Evolutionary conservation across 1,284 basidiomycete genomes (phyloP), one percentile per base, ranked within the genome.

Genomic region (Phylloboletellus chloephorus): DNA sequence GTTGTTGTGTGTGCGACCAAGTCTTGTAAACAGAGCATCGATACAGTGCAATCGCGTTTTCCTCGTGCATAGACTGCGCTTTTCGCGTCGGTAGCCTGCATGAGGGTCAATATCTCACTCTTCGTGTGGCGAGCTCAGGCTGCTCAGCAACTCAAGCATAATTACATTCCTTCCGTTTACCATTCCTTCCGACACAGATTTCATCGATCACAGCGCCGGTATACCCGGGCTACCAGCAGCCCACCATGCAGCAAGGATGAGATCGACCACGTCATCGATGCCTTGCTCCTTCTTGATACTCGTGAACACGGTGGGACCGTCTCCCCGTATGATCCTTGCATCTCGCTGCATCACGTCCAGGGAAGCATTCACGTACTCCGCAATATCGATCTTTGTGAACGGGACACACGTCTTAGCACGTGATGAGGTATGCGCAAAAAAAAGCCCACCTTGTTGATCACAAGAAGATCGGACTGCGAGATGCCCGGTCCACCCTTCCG

Each of bases 401-500:
- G 9, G 23, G 17, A 36, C 37, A 21, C 20, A 20, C 17, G 6
- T 31, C n/a, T 30, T n/a, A 35, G 17, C 35, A 37, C 12, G 26
- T 21, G 21, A 20, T 15, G 22, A 29, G 36, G 31, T 10, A 12
- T 20, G 19, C 7, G 24, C 15, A 22, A 39, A 39, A 12, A 13
- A 34, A 32, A 39, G 37, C 66, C 46, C 33, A 84, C 91, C 75
- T 97, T 97, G 74, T 98, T 98, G 56, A 98, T 81, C 19, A 98
- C 82, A 37, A 98, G 70, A 23, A 98, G 71, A 67, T 98, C 95
- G 2, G 91, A 94, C 61, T 95, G 88, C 2, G 90, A 92, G 53
- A 97, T 95, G 10, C 95, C 95, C 2, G 95, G 95, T 1, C 95
- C 95, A 5, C 96, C 95, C 69, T 98, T 98, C 22, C 95, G 75